These are phyloP conservation scores for Solanum sejunctum DNA, from an alignment of 257 asterid species.

Conservation along the genomic window DNA sequence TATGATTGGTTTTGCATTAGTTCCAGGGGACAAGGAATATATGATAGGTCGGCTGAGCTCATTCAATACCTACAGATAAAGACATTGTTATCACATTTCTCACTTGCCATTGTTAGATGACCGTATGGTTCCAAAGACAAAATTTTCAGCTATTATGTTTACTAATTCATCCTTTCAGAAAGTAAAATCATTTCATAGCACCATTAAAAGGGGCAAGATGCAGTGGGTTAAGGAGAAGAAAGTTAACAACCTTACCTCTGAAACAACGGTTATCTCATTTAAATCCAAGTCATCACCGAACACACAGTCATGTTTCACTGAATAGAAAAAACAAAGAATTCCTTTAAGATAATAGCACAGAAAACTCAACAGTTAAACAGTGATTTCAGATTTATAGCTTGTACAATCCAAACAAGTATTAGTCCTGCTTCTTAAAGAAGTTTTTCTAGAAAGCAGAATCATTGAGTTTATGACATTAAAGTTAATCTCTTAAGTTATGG, in stretches of 20 bases:
- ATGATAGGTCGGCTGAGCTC: conserved; percentile 38
- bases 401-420: not conserved
- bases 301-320: conserved; percentile 91
- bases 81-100: not conserved
- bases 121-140: not conserved
- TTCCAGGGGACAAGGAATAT: conserved; percentile 90
- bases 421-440: not conserved
- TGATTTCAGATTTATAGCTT: not conserved
- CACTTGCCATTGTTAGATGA: not conserved
- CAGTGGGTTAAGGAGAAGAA: not conserved
- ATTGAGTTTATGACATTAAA: not conserved
- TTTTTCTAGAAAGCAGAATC: not conserved
- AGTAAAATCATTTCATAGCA: not conserved
- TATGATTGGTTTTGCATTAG: conserved; percentile 63
- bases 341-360: not conserved
- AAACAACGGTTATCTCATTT: conserved; percentile 67
- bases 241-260: conserved; percentile 42
- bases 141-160: not conserved
- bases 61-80: conserved; percentile 42
- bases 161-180: not conserved
- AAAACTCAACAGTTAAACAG: not conserved
- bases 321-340: conserved; percentile 1
- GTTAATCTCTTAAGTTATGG: not conserved
- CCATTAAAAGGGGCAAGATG: not conserved
- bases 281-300: conserved; percentile 74